phyloP scores from a whole-genome alignment of 2,329 filamentous ascomycete species.

The Canariomyces notabilis region DNA sequence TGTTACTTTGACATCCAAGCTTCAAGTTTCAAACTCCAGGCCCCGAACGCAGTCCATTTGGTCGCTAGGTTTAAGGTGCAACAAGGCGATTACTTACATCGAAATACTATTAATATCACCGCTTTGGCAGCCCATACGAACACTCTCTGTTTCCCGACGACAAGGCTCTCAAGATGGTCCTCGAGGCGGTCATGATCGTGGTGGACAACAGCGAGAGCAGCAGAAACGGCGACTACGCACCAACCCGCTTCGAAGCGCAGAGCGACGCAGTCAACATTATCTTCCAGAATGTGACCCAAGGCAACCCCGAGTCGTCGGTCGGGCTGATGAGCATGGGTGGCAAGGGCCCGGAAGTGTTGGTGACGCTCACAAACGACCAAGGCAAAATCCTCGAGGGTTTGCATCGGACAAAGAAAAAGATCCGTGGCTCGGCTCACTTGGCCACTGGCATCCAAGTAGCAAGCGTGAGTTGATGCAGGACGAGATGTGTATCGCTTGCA shows the following conservation, averaged over 20 bases:
- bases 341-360: slow-evolving; percentile 93
- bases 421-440: slow-evolving; percentile 81
- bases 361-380: slow-evolving; percentile 91
- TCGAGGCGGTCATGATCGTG: slow-evolving; percentile 99
- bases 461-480: slow-evolving; percentile 56
- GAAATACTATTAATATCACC: slow-evolving; percentile 9
- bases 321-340: slow-evolving; percentile 99
- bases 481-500: background rate
- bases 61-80: background rate
- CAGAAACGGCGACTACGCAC: slow-evolving; percentile 89
- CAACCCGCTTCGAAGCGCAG: slow-evolving; percentile 94
- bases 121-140: background rate
- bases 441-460: slow-evolving; percentile 94
- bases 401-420: slow-evolving; percentile 85
- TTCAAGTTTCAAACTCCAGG: background rate
- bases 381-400: slow-evolving; percentile 91
- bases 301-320: slow-evolving; percentile 94
- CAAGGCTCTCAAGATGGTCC: slow-evolving; percentile 70
- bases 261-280: slow-evolving; percentile 90
- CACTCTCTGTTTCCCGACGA: slow-evolving; percentile 3
- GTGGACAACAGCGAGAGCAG: slow-evolving; percentile 99
- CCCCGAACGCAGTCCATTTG: slow-evolving; percentile 13
- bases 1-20: background rate
- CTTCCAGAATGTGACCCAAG: slow-evolving; percentile 91
- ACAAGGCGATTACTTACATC: slow-evolving; percentile 1